Conservation (phyloP, 768 basidiomycete genomes). For the Rhizopogon roseolus region DNA sequence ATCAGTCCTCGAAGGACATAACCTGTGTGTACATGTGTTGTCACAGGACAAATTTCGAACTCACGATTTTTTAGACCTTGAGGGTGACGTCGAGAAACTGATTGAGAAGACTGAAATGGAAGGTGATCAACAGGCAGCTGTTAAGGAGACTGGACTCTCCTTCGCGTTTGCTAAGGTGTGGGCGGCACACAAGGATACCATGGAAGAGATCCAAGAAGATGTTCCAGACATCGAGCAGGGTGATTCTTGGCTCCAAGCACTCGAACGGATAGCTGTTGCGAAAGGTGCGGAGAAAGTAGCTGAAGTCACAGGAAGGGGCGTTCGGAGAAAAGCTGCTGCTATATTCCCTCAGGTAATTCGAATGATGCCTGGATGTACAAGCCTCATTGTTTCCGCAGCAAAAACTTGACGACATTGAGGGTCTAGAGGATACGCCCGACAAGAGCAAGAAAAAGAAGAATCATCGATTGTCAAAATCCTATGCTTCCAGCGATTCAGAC, state of each 20-base stretch:
- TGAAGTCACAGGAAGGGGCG: slow-evolving; percentile 67
- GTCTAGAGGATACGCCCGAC: slow-evolving; percentile 32
- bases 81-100: slow-evolving; percentile 78
- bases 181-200: slow-evolving; percentile 69
- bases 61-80: slow-evolving; percentile 48
- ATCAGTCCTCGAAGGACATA: slow-evolving; percentile 57
- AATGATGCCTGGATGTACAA: neutral
- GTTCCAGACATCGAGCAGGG: slow-evolving; percentile 42
- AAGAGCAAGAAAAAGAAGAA: slow-evolving; percentile 35
- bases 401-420: slow-evolving; percentile 27
- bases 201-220: slow-evolving; percentile 64
- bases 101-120: slow-evolving; percentile 83
- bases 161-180: slow-evolving; percentile 93
- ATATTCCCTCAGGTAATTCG: slow-evolving; percentile 33
- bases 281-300: slow-evolving; percentile 38
- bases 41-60: neutral
- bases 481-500: slow-evolving; percentile 36
- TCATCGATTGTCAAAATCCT: slow-evolving; percentile 23
- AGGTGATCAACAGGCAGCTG: slow-evolving; percentile 46
- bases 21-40: slow-evolving; percentile 42
- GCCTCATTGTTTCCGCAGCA: slow-evolving; percentile 14
- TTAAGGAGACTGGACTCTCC: slow-evolving; percentile 47
- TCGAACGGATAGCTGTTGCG: slow-evolving; percentile 44
- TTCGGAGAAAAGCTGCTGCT: slow-evolving; percentile 63
- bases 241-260: slow-evolving; percentile 80